Conservation (phyloP, 1,284 basidiomycete species). For the Apiotrichum akiyoshidainum region DNA sequence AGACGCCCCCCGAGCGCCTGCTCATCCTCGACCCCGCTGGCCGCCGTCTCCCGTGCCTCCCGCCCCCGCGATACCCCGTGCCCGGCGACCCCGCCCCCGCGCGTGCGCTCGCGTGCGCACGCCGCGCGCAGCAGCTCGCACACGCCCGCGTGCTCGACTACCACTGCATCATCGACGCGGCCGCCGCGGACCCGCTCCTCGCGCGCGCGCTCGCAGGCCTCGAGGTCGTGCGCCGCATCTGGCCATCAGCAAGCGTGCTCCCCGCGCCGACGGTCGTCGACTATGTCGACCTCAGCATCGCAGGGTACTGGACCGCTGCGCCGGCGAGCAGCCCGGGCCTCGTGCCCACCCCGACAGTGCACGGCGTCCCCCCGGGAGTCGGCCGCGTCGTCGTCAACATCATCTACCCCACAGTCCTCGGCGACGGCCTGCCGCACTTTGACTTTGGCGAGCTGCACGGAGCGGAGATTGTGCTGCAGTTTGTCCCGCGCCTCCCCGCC, state of each 20-base stretch:
- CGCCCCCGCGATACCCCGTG: too few relatives aligned
- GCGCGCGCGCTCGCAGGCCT: not conserved
- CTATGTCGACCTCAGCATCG: not conserved
- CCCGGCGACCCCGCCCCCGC: too few relatives aligned
- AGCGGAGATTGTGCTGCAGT: not conserved
- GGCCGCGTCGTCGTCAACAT: not conserved
- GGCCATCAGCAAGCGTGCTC: not conserved
- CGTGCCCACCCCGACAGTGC: not conserved
- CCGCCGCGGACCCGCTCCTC: not conserved
- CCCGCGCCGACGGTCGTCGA: not conserved
- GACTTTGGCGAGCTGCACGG: not conserved
- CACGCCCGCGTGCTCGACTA: too few relatives aligned
- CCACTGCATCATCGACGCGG: too few relatives aligned
- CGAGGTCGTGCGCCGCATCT: slow-evolving; percentile 1
- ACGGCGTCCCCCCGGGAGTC: not conserved
- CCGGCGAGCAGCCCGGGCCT: too few relatives aligned
- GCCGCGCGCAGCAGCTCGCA: too few relatives aligned
- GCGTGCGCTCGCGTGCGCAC: too few relatives aligned
- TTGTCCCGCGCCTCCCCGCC: not conserved
- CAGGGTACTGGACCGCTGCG: slow-evolving; percentile 1
- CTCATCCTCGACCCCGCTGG: too few relatives aligned
- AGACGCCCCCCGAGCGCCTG: too few relatives aligned
- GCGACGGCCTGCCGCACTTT: not conserved
- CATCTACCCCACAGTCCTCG: not conserved
- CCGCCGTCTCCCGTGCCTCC: too few relatives aligned